Evolutionary conservation across 768 basidiomycete species (phyloP), one percentile per base, ranked within the genome.

Genomic region (Mycena polygramma): DNA sequence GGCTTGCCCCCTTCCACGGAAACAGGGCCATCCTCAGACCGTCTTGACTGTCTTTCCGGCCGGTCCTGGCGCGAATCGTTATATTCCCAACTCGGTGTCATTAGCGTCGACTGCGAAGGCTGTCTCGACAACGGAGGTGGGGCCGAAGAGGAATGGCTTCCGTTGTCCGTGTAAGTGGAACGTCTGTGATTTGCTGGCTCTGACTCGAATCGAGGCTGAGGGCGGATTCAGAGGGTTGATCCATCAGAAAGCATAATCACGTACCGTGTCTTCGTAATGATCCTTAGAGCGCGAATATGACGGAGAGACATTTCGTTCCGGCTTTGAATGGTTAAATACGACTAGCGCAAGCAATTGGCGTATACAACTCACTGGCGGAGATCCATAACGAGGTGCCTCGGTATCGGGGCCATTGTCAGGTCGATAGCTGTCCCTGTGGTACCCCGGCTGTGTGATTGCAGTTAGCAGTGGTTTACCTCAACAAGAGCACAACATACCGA

Each of bases 281-380:
- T 73, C 68, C 36, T 63, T 69, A 17, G 69, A 14, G 20, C 68
- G 68, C 5, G 68, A 52, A 67, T 63, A 63, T 7, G 70, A 52
- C 55, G 71, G 71, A 41, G 70, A 71, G 3, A 48, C 61, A 53
- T 66, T 62, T 67, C 65, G 43, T 39, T 67, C 70, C 49, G 55
- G 55, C 70, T 71, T 24, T 37, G 37, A 55, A 61, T 24, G n/a
- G 20, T 58, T 39, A 52, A 41, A 58, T 45, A 30, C 24, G 35
- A 19, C 5, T 19, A 2, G 6, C 7, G 14, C 10, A 43, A 35
- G 39, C 7, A 45, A 51, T 11, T 30, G 30, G 30, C 30, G 24
- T 26, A 20, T 1, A 24, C 14, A 49, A 60, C 72, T 63, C 55
- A 73, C 72, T 10, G 72, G 67, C 8, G 67, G 68, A 54, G 53